Evolutionary conservation across 345 rosid species (phyloP).

Genomic region (Populus ilicifolia): DNA sequence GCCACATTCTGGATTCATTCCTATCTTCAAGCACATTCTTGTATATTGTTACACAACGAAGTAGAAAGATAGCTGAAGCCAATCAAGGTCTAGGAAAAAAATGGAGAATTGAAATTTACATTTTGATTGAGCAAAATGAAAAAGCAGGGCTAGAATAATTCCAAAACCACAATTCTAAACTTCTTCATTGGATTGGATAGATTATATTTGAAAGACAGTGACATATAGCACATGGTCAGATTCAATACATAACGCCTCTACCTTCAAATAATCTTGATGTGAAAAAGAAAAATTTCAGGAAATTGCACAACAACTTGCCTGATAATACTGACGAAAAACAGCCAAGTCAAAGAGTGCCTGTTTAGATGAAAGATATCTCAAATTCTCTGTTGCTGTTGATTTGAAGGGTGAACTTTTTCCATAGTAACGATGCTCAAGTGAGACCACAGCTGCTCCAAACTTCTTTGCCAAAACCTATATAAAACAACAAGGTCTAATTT

Average conservation of each 20-base stretch:
- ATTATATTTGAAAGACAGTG: background rate
- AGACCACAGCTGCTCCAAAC: slow-evolving; percentile 92
- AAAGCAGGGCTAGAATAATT: background rate
- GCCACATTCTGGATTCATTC: too few species aligned
- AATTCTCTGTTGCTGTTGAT: slow-evolving; percentile 59
- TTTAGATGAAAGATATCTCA: slow-evolving; percentile 86
- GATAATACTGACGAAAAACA: slow-evolving; percentile 74
- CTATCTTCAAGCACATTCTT: too few species aligned
- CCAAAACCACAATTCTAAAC: background rate
- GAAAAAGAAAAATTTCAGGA: slow-evolving; percentile 26
- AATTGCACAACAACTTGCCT: slow-evolving; percentile 38
- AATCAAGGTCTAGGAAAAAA: background rate
- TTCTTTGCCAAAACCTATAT: slow-evolving; percentile 83
- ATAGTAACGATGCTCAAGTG: slow-evolving; percentile 92
- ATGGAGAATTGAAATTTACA: slow-evolving; percentile 9
- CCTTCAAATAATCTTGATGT: background rate
- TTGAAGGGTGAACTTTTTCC: slow-evolving; percentile 85
- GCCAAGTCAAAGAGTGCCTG: slow-evolving; percentile 89
- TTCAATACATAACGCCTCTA: background rate
- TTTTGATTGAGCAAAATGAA: too few species aligned
- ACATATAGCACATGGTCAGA: background rate
- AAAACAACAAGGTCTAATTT: background rate
- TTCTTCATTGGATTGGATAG: background rate
- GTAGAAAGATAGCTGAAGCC: too few species aligned
- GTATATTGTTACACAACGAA: too few species aligned